Evolutionary conservation across 2,329 filamentous ascomycete species (phyloP).

Genomic region (Calonectria hawksworthii): DNA sequence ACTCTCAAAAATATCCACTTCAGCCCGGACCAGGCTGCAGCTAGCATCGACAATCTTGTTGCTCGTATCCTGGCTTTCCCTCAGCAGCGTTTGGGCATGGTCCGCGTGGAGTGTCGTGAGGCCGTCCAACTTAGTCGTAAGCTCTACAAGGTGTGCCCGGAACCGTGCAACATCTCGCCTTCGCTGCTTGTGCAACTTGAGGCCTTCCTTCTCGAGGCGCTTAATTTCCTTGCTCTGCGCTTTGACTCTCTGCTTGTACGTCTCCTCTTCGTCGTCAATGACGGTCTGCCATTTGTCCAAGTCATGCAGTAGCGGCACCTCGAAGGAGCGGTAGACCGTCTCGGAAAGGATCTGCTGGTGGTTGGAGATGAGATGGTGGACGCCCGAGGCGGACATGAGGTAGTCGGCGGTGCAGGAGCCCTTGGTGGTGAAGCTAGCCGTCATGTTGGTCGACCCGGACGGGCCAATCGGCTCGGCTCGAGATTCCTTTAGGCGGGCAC

Average conservation of each 20-base stretch:
- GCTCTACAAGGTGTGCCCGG: conserved; percentile 72
- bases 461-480: conserved; percentile 69
- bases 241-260: conserved; percentile 69
- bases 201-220: conserved; percentile 74
- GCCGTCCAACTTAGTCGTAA: conserved; percentile 74
- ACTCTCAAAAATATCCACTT: conserved; percentile 79
- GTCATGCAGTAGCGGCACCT: conserved; percentile 78
- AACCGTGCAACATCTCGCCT: conserved; percentile 73
- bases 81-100: conserved; percentile 71
- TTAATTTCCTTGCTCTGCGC: conserved; percentile 72
- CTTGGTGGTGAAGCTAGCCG: conserved; percentile 62
- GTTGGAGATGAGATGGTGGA: conserved; percentile 78
- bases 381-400: conserved; percentile 72
- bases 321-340: conserved; percentile 77
- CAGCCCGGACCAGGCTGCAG: conserved; percentile 75
- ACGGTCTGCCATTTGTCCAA: conserved; percentile 74
- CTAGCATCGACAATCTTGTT: conserved; percentile 73
- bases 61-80: conserved; percentile 76
- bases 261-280: conserved; percentile 75
- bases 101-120: conserved; percentile 72
- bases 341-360: conserved; percentile 79
- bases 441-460: conserved; percentile 54
- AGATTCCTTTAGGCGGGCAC: conserved; percentile 77
- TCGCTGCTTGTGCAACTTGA: conserved; percentile 72
- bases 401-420: conserved; percentile 73